Evolutionary conservation across 2,329 filamentous ascomycete species (phyloP), one percentile per base, ranked within the genome.

Genomic region (Aaosphaeria pasadenensis): DNA sequence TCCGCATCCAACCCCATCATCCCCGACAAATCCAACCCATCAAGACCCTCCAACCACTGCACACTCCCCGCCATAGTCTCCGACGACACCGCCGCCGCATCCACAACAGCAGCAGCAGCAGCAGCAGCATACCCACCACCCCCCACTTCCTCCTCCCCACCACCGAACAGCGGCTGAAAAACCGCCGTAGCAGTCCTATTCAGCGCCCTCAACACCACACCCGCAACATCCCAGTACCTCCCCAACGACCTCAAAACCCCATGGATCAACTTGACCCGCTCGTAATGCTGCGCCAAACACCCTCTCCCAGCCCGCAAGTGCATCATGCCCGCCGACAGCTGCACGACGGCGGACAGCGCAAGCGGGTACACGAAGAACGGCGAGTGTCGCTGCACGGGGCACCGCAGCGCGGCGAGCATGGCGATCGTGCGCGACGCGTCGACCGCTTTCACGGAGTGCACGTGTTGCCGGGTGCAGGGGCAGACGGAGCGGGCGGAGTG

Each of bases 391-490:
- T 84, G 78, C 5, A 91, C 74, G 0, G 84, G 81, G 7, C 84
- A 81, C 1, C 87, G 86, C 46, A 94, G 80, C 1, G 86, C 85
- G 40, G 88, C 80, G 62, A 90, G 78, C 61, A 82, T 81, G 52
- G 86, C 86, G 54, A 95, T 84, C 41, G 85, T 83, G 56, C 84
- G 85, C 1, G 90, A 89, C 0, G 89, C 87, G 42, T 84, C 80
- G 49, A 94, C 81, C 3, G 88, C 89, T 71, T 92, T 90, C 53
- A 82, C 82, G 2, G 88, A 89, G 69, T 92, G 88, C 6, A 75
- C 70, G 44, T 78, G 74, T 30, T 74, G 49, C 80, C 50, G 53
- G 11, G 49, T 55, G 40, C 55, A 57, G 30, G 55, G 51, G 39
- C 55, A 57, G 4, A 57, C 42, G 11, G 52, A 43, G 35, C 49